Percentiles rank a stretch among this genome's conserved stretches.
Conservation (phyloP, 495 filamentous ascomycete genomes). For the Podospora fimiseda region DNA sequence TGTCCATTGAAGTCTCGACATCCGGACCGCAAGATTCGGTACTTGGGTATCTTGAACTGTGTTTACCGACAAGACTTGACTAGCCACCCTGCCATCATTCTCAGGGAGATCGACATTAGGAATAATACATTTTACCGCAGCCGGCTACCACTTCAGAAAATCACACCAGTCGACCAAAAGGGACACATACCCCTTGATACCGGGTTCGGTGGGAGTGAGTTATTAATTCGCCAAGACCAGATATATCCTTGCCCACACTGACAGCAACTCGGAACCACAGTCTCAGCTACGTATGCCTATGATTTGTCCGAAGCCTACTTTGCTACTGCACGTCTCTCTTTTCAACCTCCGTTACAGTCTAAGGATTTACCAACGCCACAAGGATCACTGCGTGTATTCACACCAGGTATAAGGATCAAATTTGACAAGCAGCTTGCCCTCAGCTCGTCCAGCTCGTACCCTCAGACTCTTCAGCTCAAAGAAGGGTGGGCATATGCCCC, state of each 20-base stretch:
- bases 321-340: not conserved
- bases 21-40: not conserved
- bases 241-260: too few species aligned
- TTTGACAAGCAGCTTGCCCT: not conserved
- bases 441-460: not conserved
- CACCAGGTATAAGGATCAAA: not conserved
- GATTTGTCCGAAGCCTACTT: not conserved
- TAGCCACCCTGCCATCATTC: not conserved
- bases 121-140: not conserved
- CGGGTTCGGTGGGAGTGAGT: not conserved
- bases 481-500: not conserved
- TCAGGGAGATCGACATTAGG: not conserved
- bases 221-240: too few species aligned
- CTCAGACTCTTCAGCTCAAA: not conserved
- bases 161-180: not conserved
- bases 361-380: not conserved
- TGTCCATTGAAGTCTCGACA: not conserved
- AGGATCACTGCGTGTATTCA: not conserved
- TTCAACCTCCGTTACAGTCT: not conserved
- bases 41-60: not conserved
- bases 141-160: not conserved
- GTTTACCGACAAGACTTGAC: constrained; percentile 1
- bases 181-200: not conserved
- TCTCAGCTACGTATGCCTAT: not conserved
- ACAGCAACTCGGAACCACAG: too few species aligned